These are phyloP conservation scores for Wickerhamiella cacticola DNA, from an alignment of 805 yeast species.

Conservation along the genomic window DNA sequence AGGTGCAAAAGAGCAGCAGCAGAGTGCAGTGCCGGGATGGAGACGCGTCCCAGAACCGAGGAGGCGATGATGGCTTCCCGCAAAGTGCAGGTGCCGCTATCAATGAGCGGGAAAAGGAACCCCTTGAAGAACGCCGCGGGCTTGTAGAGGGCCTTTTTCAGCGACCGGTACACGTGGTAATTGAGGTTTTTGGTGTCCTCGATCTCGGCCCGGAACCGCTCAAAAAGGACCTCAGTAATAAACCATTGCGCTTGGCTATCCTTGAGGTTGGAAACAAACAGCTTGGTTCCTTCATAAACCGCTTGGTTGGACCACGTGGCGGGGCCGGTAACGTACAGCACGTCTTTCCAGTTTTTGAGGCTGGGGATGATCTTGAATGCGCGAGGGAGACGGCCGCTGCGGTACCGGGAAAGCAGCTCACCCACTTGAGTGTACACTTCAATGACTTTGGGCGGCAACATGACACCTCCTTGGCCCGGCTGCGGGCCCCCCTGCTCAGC, in stretches of 20 bases:
- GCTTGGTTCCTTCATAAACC: slow-evolving; percentile 83
- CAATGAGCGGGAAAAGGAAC: slow-evolving; percentile 80
- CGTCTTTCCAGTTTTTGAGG: slow-evolving; percentile 89
- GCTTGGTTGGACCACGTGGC: slow-evolving; percentile 92
- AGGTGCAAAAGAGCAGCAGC: slow-evolving; percentile 87
- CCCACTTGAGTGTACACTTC: slow-evolving; percentile 92
- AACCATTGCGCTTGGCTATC: slow-evolving; percentile 83
- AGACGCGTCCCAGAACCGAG: slow-evolving; percentile 75
- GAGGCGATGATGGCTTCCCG: slow-evolving; percentile 94
- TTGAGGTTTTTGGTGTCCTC: slow-evolving; percentile 46
- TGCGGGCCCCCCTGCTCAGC: slow-evolving; percentile 17
- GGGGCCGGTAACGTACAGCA: slow-evolving; percentile 84
- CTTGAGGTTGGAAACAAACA: slow-evolving; percentile 80
- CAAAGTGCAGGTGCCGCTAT: slow-evolving; percentile 65
- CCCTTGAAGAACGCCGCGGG: slow-evolving; percentile 98
- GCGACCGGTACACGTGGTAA: slow-evolving; percentile 83
- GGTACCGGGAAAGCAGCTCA: slow-evolving; percentile 70
- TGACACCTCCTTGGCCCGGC: slow-evolving; percentile 47
- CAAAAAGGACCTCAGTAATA: slow-evolving; percentile 38
- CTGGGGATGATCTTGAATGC: slow-evolving; percentile 91
- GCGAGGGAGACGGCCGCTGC: slow-evolving; percentile 94
- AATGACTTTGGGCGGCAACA: slow-evolving; percentile 90
- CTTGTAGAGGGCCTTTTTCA: slow-evolving; percentile 86
- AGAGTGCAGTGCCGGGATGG: slow-evolving; percentile 90
- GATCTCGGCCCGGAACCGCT: slow-evolving; percentile 33